Conservation (phyloP, 495 filamentous ascomycete genomes). For the Penicillium antarcticum region DNA sequence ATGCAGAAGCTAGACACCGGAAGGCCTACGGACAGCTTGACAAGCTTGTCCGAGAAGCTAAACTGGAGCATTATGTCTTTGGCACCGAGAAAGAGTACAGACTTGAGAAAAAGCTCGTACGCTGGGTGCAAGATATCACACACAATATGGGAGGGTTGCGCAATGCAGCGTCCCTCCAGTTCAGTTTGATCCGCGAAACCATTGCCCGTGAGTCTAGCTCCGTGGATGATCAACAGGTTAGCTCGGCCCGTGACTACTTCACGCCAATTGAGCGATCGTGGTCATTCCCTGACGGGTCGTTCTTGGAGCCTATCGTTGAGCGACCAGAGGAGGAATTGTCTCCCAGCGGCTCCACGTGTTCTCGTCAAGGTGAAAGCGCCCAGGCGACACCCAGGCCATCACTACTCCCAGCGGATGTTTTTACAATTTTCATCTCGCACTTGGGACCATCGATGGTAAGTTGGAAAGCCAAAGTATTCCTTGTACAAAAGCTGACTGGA, state of each 20-base stretch:
- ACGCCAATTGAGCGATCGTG: slow-evolving; percentile 27
- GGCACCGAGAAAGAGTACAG: slow-evolving; percentile 82
- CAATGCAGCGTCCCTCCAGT: slow-evolving; percentile 86
- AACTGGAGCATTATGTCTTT: slow-evolving; percentile 81
- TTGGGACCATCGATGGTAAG: slow-evolving; percentile 86
- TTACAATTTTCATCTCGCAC: slow-evolving; percentile 79
- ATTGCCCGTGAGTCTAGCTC: slow-evolving; percentile 20
- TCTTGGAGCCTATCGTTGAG: slow-evolving; percentile 65
- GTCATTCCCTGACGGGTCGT: slow-evolving; percentile 38
- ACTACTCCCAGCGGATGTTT: slow-evolving; percentile 71
- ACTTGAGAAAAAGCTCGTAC: slow-evolving; percentile 73
- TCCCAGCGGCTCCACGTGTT: slow-evolving; percentile 20
- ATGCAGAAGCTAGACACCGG: slow-evolving; percentile 63
- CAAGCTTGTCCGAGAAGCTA: slow-evolving; percentile 82
- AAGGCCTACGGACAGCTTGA: slow-evolving; percentile 68
- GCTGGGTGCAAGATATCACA: slow-evolving; percentile 79
- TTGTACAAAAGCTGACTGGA: slow-evolving; percentile 14
- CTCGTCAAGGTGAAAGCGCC: slow-evolving; percentile 10
- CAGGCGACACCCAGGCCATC: slow-evolving; percentile 13
- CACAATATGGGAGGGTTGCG: slow-evolving; percentile 90
- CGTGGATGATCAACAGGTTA: slow-evolving; percentile 3
- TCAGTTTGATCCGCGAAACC: slow-evolving; percentile 70
- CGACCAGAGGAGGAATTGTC: slow-evolving; percentile 57
- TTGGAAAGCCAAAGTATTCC: not conserved
- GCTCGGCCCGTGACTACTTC: slow-evolving; percentile 13